Conservation (phyloP, 768 basidiomycete species). For the Hygrophoropsis aurantiaca region DNA sequence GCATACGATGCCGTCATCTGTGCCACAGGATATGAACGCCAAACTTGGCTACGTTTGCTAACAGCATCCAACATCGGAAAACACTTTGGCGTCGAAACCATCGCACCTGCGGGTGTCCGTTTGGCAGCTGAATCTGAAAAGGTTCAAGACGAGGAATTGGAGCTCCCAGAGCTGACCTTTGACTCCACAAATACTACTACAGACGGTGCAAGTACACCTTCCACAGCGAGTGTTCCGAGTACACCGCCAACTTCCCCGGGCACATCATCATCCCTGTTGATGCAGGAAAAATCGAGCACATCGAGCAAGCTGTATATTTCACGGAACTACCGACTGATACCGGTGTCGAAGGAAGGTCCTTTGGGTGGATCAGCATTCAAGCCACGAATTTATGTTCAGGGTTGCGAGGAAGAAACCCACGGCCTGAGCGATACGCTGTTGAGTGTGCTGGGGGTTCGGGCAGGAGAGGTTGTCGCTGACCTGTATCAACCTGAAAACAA, state of each 20-base stretch:
- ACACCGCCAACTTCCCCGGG: constrained; percentile 13
- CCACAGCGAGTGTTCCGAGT: constrained; percentile 8
- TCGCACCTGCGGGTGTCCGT: constrained; percentile 2
- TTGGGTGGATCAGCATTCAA: constrained; percentile 2
- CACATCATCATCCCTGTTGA: constrained; percentile 23
- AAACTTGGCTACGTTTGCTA: constrained; percentile 45
- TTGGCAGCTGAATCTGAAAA: constrained; percentile 10
- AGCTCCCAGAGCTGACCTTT: constrained; percentile 5
- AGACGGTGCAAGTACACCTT: not conserved
- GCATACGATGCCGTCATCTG: constrained; percentile 50
- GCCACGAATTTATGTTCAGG: constrained; percentile 35
- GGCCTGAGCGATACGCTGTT: constrained; percentile 46
- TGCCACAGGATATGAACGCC: constrained; percentile 54
- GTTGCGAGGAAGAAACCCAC: constrained; percentile 36
- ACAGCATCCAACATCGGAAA: constrained; percentile 37
- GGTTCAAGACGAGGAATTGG: not conserved
- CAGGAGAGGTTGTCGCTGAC: constrained; percentile 47
- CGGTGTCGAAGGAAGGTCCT: constrained; percentile 11
- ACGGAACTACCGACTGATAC: constrained; percentile 43
- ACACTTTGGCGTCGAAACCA: constrained; percentile 32
- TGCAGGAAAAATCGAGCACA: constrained; percentile 12
- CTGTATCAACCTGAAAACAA: constrained; percentile 9
- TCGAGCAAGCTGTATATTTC: constrained; percentile 32
- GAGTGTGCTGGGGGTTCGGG: constrained; percentile 43
- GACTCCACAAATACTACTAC: constrained; percentile 2